These are phyloP conservation scores for Puccinia polysora DNA, from an alignment of 1,284 basidiomycete genomes.

Conservation along the genomic window DNA sequence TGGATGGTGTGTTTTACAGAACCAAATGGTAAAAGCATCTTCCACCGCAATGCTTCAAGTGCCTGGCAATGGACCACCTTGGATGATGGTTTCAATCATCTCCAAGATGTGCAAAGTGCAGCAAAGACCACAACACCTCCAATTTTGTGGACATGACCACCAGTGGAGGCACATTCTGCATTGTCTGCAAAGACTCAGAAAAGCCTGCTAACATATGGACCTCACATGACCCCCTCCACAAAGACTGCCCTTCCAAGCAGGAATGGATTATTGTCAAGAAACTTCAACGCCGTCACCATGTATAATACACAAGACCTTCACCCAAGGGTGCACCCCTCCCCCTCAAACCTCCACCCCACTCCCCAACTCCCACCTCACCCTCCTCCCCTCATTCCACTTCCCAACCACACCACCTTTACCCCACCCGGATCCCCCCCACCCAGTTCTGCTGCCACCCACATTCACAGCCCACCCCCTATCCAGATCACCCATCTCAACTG, in stretches of 20 bases:
- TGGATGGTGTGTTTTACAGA: not conserved
- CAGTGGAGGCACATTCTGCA: not conserved
- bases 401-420: too few relatives aligned
- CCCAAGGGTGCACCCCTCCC: not conserved
- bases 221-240: not conserved
- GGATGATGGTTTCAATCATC: not conserved
- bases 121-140: not conserved
- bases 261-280: not conserved
- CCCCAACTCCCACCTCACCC: too few relatives aligned
- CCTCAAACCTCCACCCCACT: too few relatives aligned
- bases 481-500: not conserved
- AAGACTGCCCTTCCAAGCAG: not conserved
- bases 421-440: too few relatives aligned
- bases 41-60: conserved; percentile 9
- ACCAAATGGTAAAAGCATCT: not conserved
- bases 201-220: not conserved
- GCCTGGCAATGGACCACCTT: not conserved
- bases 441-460: too few relatives aligned
- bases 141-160: not conserved
- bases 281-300: not conserved
- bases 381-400: too few relatives aligned
- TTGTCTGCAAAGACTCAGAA: not conserved
- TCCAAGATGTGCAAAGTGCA: not conserved
- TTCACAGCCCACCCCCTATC: too few relatives aligned
- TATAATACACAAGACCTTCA: not conserved